phyloP scores from a whole-genome alignment of 1,284 basidiomycete genomes.

The Neonothopanus nambi region DNA sequence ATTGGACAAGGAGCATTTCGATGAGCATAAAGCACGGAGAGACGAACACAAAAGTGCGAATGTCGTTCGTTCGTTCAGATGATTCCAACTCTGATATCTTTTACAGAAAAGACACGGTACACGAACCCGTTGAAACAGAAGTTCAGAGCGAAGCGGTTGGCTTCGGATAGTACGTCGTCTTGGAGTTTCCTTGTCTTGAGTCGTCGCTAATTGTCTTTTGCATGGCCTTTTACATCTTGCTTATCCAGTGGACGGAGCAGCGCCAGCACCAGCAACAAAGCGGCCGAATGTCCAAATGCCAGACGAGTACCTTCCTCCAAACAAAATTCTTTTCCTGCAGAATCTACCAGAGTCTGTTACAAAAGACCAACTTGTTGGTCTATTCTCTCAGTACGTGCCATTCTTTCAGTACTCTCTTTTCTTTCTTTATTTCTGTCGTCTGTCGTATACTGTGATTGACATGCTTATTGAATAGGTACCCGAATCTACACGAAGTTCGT shows the following conservation, averaged over 20 bases:
- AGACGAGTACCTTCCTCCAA: slow-evolving; percentile 98
- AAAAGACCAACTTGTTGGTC: slow-evolving; percentile 84
- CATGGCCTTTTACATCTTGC: slow-evolving; percentile 15
- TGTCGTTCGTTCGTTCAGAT: slow-evolving; percentile 1
- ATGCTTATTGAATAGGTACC: slow-evolving; percentile 57
- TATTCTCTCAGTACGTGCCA: slow-evolving; percentile 80
- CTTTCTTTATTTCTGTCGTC: background rate
- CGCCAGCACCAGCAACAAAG: slow-evolving; percentile 64
- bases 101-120: slow-evolving; percentile 73
- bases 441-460: slow-evolving; percentile 1
- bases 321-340: slow-evolving; percentile 98
- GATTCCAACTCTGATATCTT: background rate
- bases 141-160: slow-evolving; percentile 76
- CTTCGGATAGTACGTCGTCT: slow-evolving; percentile 63
- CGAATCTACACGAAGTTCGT: slow-evolving; percentile 92
- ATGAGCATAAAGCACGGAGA: slow-evolving; percentile 74
- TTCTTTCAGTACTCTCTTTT: background rate
- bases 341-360: slow-evolving; percentile 91
- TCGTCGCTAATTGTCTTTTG: slow-evolving; percentile 4
- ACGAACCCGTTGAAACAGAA: slow-evolving; percentile 88
- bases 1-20: slow-evolving; percentile 65
- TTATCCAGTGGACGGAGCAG: slow-evolving; percentile 67
- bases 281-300: slow-evolving; percentile 92
- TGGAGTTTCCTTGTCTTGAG: too few relatives aligned
- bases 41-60: slow-evolving; percentile 82